These are phyloP conservation scores for Candida schatavii DNA, from an alignment of 805 yeast genomes.

Conservation along the genomic window DNA sequence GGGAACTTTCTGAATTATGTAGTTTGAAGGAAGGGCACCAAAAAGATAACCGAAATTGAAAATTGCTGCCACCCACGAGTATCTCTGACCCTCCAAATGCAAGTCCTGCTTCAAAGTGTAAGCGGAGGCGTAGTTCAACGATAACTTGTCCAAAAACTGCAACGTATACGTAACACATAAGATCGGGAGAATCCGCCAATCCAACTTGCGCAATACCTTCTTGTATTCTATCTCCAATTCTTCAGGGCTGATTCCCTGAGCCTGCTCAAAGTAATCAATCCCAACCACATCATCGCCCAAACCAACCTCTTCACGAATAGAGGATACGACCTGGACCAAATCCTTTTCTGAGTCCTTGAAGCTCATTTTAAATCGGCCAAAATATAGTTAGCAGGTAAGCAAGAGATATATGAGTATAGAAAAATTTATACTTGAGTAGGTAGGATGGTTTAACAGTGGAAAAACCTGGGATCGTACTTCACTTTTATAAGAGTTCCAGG, in stretches of 20 bases:
- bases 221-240: slow-evolving; percentile 21
- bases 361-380: slow-evolving; percentile 4
- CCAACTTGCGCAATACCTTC: slow-evolving; percentile 30
- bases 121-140: slow-evolving; percentile 23
- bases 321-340: slow-evolving; percentile 1
- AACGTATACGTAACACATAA: slow-evolving; percentile 23
- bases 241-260: slow-evolving; percentile 25
- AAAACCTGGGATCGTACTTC: no score
- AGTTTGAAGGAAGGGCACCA: slow-evolving; percentile 18
- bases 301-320: slow-evolving; percentile 5
- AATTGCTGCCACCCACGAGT: slow-evolving; percentile 28
- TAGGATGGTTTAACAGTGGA: no score
- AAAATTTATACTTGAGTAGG: no score
- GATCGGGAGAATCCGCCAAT: slow-evolving; percentile 27
- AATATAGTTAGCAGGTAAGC: no score
- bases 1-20: slow-evolving; percentile 18
- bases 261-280: slow-evolving; percentile 23
- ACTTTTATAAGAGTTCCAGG: no score
- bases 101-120: slow-evolving; percentile 21
- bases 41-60: slow-evolving; percentile 23
- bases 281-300: slow-evolving; percentile 16
- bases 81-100: slow-evolving; percentile 18
- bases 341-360: slow-evolving; percentile 3
- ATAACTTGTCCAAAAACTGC: slow-evolving; percentile 24
- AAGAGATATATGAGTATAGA: no score